A percentile compares a stretch with the other conserved stretches of the same genome.
Evolutionary conservation across 2,329 filamentous ascomycete species (phyloP).

Genomic region (Fusarium sp.): DNA sequence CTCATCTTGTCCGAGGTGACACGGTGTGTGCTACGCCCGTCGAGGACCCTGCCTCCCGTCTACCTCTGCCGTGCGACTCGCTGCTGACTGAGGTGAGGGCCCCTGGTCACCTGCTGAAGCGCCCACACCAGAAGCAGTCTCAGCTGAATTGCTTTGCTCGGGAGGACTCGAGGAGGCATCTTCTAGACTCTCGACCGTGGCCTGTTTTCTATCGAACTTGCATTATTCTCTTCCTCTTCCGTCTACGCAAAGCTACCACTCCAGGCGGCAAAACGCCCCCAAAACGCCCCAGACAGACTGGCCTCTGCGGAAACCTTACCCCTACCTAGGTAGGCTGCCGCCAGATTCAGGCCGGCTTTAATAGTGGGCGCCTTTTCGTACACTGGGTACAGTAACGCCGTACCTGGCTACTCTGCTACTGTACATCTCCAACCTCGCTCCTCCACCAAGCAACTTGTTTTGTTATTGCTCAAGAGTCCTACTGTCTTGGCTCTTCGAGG

Average conservation of each 20-base stretch:
- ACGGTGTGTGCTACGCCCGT: conserved; percentile 23
- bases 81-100: conserved; percentile 10
- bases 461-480: conserved; percentile 5
- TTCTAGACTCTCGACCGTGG: conserved; percentile 16
- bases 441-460: conserved; percentile 20
- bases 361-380: conserved; percentile 25
- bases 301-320: conserved; percentile 16
- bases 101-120: conserved; percentile 29
- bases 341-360: conserved; percentile 8
- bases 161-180: conserved; percentile 3
- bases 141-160: neutral
- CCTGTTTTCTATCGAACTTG: conserved; percentile 11
- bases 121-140: conserved; percentile 5
- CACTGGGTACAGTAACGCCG: neutral
- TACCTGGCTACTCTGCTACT: conserved; percentile 2
- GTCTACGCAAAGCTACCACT: neutral
- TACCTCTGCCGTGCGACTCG: conserved; percentile 26
- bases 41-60: conserved; percentile 21
- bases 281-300: conserved; percentile 13
- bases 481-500: conserved; percentile 6
- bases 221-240: neutral
- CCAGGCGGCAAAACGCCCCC: conserved; percentile 17
- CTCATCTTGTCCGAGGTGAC: conserved; percentile 19
- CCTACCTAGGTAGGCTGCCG: neutral
- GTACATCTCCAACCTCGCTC: conserved; percentile 23